Evolutionary conservation across 2,329 filamentous ascomycete species (phyloP), one percentile per base, ranked within the genome.

Genomic region (Alternaria gansuensis): DNA sequence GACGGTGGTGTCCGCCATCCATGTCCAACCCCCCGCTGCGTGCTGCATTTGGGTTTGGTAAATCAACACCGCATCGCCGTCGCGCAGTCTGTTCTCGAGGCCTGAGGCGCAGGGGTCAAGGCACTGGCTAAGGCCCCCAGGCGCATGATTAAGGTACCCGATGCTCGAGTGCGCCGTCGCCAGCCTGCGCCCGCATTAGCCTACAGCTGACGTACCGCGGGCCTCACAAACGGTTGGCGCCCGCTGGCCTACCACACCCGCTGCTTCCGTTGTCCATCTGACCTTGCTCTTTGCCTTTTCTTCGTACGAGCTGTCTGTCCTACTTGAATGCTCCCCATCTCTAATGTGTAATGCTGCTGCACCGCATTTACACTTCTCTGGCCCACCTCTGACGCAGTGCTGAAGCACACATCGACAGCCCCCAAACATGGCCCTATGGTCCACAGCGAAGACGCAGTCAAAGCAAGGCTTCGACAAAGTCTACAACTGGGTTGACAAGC

Each of bases 401-500:
- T 45, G 51, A 46, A 24, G 36, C 54, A 55, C 56, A 14, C 51
- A 36, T 21, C 41, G 17, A 45, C 43, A 41, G 11, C 23, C 50
- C 33, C 31, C 51, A 55, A 55, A 45, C 66, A 76, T 76, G 73
- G 67, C 70, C 36, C 61, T 74, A 21, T 77, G 74, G 74, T 54
- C 63, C 41, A 77, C 73, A 57, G 74, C 75, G 21, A 77, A 77
- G 60, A 71, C 71, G 26, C 65, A 67, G 57, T 64, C 66, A 43
- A 77, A 77, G 64, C 69, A 64, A 29, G 73, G 89, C 61, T 92
- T 92, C 76, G 89, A 93, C 77, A 91, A 90, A 73, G 84, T 88
- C 58, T 93, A 88, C 82, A 82, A 81, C 46, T 83, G 84, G 66
- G 82, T 87, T 49, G 88, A 90, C 77, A 90, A 90, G 73, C 81